These are phyloP conservation scores for Dendrobium catenatum DNA, from an alignment of 106 monocot genomes.

Conservation along the genomic window DNA sequence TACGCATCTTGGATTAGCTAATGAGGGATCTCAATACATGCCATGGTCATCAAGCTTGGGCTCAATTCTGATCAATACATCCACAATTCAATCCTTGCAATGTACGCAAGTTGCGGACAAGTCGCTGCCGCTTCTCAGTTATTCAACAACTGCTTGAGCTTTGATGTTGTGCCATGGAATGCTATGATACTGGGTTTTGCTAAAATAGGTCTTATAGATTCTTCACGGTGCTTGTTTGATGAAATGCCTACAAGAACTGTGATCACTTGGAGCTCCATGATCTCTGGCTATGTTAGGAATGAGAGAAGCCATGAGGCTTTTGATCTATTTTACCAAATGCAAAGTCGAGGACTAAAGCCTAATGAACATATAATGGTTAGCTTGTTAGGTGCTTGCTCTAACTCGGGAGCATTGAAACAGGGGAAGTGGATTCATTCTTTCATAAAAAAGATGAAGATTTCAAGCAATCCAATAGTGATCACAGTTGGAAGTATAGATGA, in stretches of 20 bases:
- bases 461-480: slow-evolving; percentile 29
- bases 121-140: slow-evolving; percentile 18
- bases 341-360: slow-evolving; percentile 12
- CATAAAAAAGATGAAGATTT: slow-evolving; percentile 17
- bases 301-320: slow-evolving; percentile 25
- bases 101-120: slow-evolving; percentile 39
- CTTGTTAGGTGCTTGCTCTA: slow-evolving; percentile 34
- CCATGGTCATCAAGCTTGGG: slow-evolving; percentile 41
- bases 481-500: slow-evolving; percentile 46
- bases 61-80: slow-evolving; percentile 22
- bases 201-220: slow-evolving; percentile 15
- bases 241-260: slow-evolving; percentile 34
- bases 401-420: slow-evolving; percentile 45
- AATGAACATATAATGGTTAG: slow-evolving; percentile 32
- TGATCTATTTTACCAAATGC: slow-evolving; percentile 25
- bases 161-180: slow-evolving; percentile 46
- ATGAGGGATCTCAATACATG: slow-evolving; percentile 33
- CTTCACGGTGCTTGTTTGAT: slow-evolving; percentile 27
- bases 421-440: slow-evolving; percentile 45
- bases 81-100: slow-evolving; percentile 37
- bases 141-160: slow-evolving; percentile 10
- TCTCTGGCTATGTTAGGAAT: slow-evolving; percentile 44
- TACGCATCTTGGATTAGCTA: slow-evolving; percentile 11
- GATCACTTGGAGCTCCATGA: slow-evolving; percentile 14
- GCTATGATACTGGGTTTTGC: slow-evolving; percentile 42